These are phyloP conservation scores for Rhynchospora breviuscula DNA, from an alignment of 176 grass and related monocot genomes.

Conservation along the genomic window DNA sequence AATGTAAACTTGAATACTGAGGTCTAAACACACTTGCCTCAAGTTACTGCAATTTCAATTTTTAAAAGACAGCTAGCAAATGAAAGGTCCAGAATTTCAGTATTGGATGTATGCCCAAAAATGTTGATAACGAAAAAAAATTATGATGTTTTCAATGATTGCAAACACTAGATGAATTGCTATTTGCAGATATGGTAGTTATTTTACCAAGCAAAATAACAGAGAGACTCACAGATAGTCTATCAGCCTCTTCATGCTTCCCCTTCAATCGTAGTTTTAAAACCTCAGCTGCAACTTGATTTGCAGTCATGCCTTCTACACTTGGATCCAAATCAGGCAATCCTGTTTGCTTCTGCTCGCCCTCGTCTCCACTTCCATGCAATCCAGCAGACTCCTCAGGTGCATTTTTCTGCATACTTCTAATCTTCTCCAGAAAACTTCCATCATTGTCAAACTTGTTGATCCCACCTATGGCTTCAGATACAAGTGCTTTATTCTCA, in stretches of 20 bases:
- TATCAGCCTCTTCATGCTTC: conserved; percentile 73
- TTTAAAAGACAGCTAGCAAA: neutral
- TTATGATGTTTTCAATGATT: neutral
- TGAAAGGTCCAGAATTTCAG: neutral
- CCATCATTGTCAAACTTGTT: conserved; percentile 87
- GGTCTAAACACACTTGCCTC: neutral
- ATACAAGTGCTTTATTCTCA: conserved; percentile 65
- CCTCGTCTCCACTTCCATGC: conserved; percentile 23
- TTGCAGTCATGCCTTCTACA: conserved; percentile 61
- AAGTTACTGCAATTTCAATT: neutral
- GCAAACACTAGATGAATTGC: neutral
- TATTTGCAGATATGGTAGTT: neutral
- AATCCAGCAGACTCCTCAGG: conserved; percentile 16
- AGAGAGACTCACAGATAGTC: conserved; percentile 66
- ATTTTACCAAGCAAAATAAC: conserved; percentile 26
- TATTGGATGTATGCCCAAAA: neutral
- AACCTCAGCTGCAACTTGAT: conserved; percentile 85
- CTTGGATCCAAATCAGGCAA: conserved; percentile 30
- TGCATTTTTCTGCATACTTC: conserved; percentile 31
- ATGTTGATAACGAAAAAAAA: neutral
- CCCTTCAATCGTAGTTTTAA: conserved; percentile 93
- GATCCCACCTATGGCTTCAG: conserved; percentile 55
- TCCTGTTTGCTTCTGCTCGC: conserved; percentile 28
- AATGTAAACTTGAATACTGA: neutral
- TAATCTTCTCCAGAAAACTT: conserved; percentile 77